These are phyloP conservation scores for Penicillium sp. DNA, from an alignment of 2,329 filamentous ascomycete species.

Conservation along the genomic window DNA sequence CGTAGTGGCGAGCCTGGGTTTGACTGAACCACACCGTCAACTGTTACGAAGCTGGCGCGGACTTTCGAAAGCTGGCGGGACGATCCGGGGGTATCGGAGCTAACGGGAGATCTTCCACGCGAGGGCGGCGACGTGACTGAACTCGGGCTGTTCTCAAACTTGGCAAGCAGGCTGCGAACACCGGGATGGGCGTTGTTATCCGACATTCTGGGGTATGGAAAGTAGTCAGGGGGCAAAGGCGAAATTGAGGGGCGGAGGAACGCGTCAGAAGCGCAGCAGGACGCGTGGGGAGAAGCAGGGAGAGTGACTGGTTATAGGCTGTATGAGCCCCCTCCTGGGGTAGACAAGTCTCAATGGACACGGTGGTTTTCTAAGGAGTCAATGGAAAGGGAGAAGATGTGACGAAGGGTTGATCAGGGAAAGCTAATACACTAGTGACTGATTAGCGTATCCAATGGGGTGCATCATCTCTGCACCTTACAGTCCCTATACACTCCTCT, in stretches of 20 bases:
- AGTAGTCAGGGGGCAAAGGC: constrained; percentile 18
- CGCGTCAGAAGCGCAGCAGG: constrained; percentile 2
- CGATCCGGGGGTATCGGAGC: constrained; percentile 42
- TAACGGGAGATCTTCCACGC: constrained; percentile 66
- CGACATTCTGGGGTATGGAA: constrained; percentile 15
- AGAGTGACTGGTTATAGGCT: background rate
- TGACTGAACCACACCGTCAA: constrained; percentile 55
- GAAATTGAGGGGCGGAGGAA: background rate
- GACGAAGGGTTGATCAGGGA: constrained; percentile 18
- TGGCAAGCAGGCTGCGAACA: constrained; percentile 73
- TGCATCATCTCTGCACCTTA: constrained; percentile 11
- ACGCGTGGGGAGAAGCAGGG: constrained; percentile 1
- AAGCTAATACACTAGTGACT: constrained; percentile 16
- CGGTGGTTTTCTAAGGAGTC: constrained; percentile 12
- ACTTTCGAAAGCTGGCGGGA: constrained; percentile 69
- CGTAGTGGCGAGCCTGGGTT: constrained; percentile 43
- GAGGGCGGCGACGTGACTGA: constrained; percentile 62
- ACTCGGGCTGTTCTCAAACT: constrained; percentile 71
- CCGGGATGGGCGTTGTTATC: constrained; percentile 41
- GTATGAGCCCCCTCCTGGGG: background rate
- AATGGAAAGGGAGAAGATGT: constrained; percentile 11
- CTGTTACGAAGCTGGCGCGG: constrained; percentile 70
- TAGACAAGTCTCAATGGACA: constrained; percentile 11
- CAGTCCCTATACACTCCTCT: background rate
- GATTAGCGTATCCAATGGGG: constrained; percentile 19